A percentile compares a stretch with the other conserved stretches of the same genome.
These are phyloP conservation scores for Flueggea neowawraea DNA, from an alignment of 441 rosid species.

Conservation along the genomic window DNA sequence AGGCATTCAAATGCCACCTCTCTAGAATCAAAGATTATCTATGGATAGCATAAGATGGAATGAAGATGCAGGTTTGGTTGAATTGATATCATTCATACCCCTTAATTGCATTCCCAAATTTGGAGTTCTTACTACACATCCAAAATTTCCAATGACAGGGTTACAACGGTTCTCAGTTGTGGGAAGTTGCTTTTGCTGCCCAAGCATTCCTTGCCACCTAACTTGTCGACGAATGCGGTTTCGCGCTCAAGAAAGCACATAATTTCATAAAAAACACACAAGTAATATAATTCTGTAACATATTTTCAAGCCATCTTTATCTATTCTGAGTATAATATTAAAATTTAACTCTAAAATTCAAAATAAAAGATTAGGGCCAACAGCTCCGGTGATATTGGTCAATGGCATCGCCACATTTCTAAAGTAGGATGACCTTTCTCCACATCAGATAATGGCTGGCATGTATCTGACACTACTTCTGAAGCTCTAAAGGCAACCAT, in stretches of 20 bases:
- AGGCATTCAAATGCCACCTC: conserved; percentile 90
- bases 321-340: conserved; percentile 10
- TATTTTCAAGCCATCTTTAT: conserved; percentile 7
- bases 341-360: conserved; percentile 2
- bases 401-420: conserved; percentile 94
- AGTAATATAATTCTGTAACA: conserved; percentile 26
- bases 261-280: conserved; percentile 63
- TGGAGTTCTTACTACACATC: too few relatives aligned
- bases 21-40: conserved; percentile 81
- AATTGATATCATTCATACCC: conserved; percentile 1
- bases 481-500: conserved; percentile 70
- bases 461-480: conserved; percentile 91
- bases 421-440: conserved; percentile 99
- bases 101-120: not conserved
- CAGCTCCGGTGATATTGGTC: conserved; percentile 76
- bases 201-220: conserved; percentile 67
- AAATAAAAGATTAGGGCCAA: conserved; percentile 65
- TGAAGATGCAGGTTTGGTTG: conserved; percentile 89
- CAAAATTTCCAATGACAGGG: conserved; percentile 46
- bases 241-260: conserved; percentile 53
- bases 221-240: conserved; percentile 50
- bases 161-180: conserved; percentile 93
- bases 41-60: conserved; percentile 99
- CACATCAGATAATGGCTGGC: conserved; percentile 97
- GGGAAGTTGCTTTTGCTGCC: conserved; percentile 75